A percentile compares a stretch with the other conserved stretches of the same genome.
phyloP scores from a whole-genome alignment of 2,329 filamentous ascomycete species.

The Ustulina deusta region DNA sequence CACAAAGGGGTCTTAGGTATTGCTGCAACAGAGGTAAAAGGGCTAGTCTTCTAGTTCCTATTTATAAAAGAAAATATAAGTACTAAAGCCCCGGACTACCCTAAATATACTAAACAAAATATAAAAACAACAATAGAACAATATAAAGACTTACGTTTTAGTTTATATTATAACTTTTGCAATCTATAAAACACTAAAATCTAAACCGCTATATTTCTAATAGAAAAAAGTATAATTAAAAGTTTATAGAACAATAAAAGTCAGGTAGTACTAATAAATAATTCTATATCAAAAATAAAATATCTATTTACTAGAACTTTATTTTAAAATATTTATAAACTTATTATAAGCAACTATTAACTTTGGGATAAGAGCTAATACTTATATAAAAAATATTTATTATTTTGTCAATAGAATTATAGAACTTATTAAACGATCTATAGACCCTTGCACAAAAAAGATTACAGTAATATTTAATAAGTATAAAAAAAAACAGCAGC shows the following conservation, averaged over 20 bases:
- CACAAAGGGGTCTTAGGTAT: slow-evolving; percentile 32
- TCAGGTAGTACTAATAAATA: slow-evolving; percentile 39
- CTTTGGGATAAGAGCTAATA: slow-evolving; percentile 38
- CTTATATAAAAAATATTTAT: slow-evolving; percentile 38
- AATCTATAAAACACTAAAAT: slow-evolving; percentile 38
- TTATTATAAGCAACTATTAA: slow-evolving; percentile 37
- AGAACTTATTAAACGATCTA: slow-evolving; percentile 20
- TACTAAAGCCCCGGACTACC: slow-evolving; percentile 26
- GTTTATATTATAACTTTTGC: slow-evolving; percentile 34
- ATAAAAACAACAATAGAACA: slow-evolving; percentile 34
- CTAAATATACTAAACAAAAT: slow-evolving; percentile 34
- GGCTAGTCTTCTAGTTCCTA: slow-evolving; percentile 30
- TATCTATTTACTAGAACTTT: neutral
- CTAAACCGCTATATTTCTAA: slow-evolving; percentile 38
- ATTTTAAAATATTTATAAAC: neutral
- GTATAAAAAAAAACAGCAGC: slow-evolving; percentile 40
- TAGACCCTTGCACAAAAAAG: slow-evolving; percentile 27
- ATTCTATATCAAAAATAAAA: slow-evolving; percentile 37
- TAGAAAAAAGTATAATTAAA: slow-evolving; percentile 42
- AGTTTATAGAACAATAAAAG: slow-evolving; percentile 40
- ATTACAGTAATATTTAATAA: slow-evolving; percentile 31
- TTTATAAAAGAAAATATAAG: slow-evolving; percentile 34
- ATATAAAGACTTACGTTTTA: slow-evolving; percentile 11
- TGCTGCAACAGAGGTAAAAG: slow-evolving; percentile 21
- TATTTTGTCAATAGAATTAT: slow-evolving; percentile 38